phyloP scores from a whole-genome alignment of 441 rosid genomes.

The Populus trichocarpa region DNA sequence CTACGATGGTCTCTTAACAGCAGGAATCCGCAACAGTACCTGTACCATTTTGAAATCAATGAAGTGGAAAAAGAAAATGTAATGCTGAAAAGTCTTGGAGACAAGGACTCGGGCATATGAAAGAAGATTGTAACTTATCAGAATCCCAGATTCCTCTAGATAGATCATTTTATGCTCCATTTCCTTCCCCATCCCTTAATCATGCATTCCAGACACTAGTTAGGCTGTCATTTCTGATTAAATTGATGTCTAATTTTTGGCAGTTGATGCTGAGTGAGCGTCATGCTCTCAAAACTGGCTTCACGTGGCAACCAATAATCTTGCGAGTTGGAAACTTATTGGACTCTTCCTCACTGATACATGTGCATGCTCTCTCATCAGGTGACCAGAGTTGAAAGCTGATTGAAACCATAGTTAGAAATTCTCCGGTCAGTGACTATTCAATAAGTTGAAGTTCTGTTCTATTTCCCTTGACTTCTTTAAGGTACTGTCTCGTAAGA shows the following conservation, averaged over 20 bases:
- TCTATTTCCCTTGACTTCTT: no score
- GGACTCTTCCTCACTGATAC: not conserved
- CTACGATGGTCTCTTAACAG: not conserved
- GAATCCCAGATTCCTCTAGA: not conserved
- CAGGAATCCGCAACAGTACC: not conserved
- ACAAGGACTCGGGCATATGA: not conserved
- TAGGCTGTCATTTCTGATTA: not conserved
- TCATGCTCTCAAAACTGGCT: not conserved
- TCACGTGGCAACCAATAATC: not conserved
- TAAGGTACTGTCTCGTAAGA: not conserved
- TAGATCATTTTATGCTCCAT: not conserved
- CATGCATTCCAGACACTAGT: not conserved
- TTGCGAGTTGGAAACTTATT: not conserved
- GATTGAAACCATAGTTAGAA: not conserved
- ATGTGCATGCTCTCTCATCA: not conserved
- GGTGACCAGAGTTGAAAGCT: not conserved
- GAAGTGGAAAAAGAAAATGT: not conserved
- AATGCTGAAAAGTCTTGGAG: not conserved
- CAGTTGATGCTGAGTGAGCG: slow-evolving; percentile 12
- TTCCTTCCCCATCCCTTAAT: not conserved
- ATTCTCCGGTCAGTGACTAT: no score
- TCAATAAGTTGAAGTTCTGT: not conserved
- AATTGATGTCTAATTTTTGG: slow-evolving; percentile 4
- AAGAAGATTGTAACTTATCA: not conserved
- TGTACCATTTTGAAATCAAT: not conserved